Evolutionary conservation across 164 flowering plant species (phyloP), one percentile per base, ranked within the genome.

Genomic region (Tetrastigma voinierianum): DNA sequence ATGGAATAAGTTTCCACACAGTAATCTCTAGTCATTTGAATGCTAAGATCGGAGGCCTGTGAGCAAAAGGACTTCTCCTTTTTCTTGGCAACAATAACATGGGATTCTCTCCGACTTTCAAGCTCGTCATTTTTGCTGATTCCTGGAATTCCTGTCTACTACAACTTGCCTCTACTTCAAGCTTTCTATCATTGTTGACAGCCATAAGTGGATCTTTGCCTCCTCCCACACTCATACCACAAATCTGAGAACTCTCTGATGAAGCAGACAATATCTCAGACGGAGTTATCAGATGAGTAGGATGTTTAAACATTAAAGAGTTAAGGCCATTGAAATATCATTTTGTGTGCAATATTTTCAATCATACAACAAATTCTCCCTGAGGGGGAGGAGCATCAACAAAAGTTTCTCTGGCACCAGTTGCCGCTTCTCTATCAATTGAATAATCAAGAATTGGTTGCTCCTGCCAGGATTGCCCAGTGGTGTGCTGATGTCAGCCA

Each of bases 231-330:
- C 60, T 81, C 72, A 72, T 71, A 45, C 72, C 78, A 69, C 16
- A 59, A 57, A 66, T 47, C 55, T 66, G 82, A 61, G 78, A 62
- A 58, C 32, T 78, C 51, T 90, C 96, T 32, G 91, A 76, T 10
- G 91, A 78, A 59, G 92, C 83, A 17, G 70, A 69, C n/a, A 86
- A 71, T 69, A 90, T 83, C 79, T 90, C 97, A 10, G 90, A 76
- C 49, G 98, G 96, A 65, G 98, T 93, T 25, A 93, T 76, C 58
- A 93, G 76, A 81, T 90, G 93, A 13, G 90, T 88, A 17, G 96
- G 91, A 68, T 84, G 90, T 68, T 84, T 86, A 74, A 84, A 87
- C 68, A 75, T 61, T 32, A 63, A 44, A 81, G 77, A 64, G 86
- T 65, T 77, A 17, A 78, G 56, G 73, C 76, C 62, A 66, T 61